phyloP scores from a whole-genome alignment of 2,329 filamentous ascomycete genomes.

The Thelonectria rubi region DNA sequence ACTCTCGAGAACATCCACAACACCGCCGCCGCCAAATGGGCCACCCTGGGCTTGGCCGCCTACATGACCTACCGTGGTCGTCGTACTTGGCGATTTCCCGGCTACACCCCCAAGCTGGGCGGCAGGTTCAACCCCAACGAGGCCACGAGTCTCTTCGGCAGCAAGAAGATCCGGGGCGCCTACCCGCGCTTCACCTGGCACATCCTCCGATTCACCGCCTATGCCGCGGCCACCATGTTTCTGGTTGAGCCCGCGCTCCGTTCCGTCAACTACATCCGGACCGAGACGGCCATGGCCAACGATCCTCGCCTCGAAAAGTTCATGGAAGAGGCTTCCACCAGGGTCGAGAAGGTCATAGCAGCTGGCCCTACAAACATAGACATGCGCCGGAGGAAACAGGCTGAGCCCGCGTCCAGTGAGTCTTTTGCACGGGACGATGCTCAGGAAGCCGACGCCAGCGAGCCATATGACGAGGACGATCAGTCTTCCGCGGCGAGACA shows the following conservation, averaged over 20 bases:
- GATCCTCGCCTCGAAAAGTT: constrained; percentile 37
- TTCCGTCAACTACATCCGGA: constrained; percentile 36
- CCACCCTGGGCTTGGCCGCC: constrained; percentile 38
- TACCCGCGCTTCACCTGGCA: constrained; percentile 41
- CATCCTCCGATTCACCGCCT: constrained; percentile 40
- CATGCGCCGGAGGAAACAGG: constrained; percentile 2
- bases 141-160: constrained; percentile 40
- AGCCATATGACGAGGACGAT: neutral
- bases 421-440: constrained; percentile 20
- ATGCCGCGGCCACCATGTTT: constrained; percentile 39
- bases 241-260: constrained; percentile 41
- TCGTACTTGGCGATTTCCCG: constrained; percentile 42
- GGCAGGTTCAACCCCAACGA: constrained; percentile 42
- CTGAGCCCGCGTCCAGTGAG: constrained; percentile 14
- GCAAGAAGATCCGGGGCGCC: constrained; percentile 38
- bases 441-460: constrained; percentile 16
- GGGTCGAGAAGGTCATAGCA: constrained; percentile 38
- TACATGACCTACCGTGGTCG: constrained; percentile 44
- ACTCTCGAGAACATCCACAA: constrained; percentile 45
- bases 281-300: constrained; percentile 36
- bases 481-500: too few species aligned
- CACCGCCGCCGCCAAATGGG: constrained; percentile 44
- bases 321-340: constrained; percentile 37
- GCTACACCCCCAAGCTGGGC: constrained; percentile 41
- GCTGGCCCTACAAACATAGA: constrained; percentile 4